Evolutionary conservation across 768 basidiomycete genomes (phyloP), one percentile per base, ranked within the genome.

Genomic region (Amanita subjunquillea): DNA sequence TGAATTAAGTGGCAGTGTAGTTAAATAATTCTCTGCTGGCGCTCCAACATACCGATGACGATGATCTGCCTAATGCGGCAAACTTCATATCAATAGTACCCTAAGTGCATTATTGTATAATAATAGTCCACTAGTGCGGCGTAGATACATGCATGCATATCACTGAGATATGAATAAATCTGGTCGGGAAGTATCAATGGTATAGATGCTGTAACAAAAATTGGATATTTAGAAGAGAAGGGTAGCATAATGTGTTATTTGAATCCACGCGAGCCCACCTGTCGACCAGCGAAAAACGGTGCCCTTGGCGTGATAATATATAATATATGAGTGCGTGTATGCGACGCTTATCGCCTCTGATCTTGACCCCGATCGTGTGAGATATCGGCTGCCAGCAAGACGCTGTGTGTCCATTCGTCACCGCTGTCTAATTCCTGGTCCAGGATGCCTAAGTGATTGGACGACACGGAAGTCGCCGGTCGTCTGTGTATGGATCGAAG

Each of bases 391-490:
- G 83, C 85, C 65, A 80, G 64, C 54, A 90, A 63, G 46, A 90
- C 87, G 58, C 82, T 85, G 60, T 74, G 71, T 43, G 83, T 83
- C 87, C 88, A 91, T 61, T 87, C 79, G 46, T 79, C 83, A 54
- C 72, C 72, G 39, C 72, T 66, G 37, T 69, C 68, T 22, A 49
- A 37, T 13, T 76, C 75, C 54, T 77, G 71, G 49, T 72, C 68
- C 37, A 74, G 62, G 44, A 78, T 59, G 17, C 74, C 75, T 37
- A 79, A 63, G 58, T 74, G 76, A 54, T 75, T 75, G 25, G 76
- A 74, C 36, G 70, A 71, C 29, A 68, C 64, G 38, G 72, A 70
- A 22, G 57, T 57, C 1, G 63, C 57, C 25, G 69, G 59, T 39
- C 54, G 54, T 12, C 40, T 58, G 48, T 56, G 65, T 50, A 57